phyloP scores from a whole-genome alignment of 805 yeast species.

The Ogataea methylovora region DNA sequence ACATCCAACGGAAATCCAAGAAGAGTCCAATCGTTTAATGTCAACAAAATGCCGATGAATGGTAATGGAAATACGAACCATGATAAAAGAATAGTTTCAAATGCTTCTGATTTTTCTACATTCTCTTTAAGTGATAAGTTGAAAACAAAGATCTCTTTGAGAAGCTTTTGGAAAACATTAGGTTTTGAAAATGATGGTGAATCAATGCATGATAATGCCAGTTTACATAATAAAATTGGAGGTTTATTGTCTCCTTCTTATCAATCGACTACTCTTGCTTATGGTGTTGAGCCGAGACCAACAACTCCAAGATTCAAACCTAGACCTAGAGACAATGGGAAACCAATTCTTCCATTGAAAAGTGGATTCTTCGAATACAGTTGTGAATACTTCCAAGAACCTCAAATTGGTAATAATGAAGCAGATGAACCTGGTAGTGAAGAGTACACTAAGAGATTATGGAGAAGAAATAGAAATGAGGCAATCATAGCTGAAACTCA shows the following conservation, averaged over 20 bases:
- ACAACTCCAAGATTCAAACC: conserved; percentile 46
- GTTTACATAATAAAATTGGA: conserved; percentile 13
- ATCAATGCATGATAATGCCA: conserved; percentile 7
- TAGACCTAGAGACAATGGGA: conserved; percentile 17
- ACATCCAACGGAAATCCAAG: conserved; percentile 2
- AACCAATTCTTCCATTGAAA: conserved; percentile 45
- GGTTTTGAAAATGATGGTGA: conserved; percentile 12
- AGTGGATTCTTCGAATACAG: conserved; percentile 68
- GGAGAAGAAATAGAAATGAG: conserved; percentile 91
- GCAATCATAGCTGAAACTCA: conserved; percentile 82
- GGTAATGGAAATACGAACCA: neutral
- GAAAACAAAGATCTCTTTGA: conserved; percentile 10
- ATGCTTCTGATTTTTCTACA: conserved; percentile 10
- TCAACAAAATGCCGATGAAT: neutral
- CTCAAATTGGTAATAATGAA: conserved; percentile 82
- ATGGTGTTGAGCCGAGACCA: conserved; percentile 44
- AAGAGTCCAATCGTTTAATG: conserved; percentile 18
- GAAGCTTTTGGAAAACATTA: conserved; percentile 15
- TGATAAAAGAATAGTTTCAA: conserved; percentile 12
- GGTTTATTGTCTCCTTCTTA: conserved; percentile 9
- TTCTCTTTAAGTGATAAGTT: conserved; percentile 15
- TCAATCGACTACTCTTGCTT: conserved; percentile 2
- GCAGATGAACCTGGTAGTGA: conserved; percentile 89
- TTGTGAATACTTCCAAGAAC: conserved; percentile 92
- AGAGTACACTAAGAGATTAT: conserved; percentile 70